These are phyloP conservation scores for Scleromitrula shiraiana DNA, from an alignment of 2,329 filamentous ascomycete genomes.

Conservation along the genomic window DNA sequence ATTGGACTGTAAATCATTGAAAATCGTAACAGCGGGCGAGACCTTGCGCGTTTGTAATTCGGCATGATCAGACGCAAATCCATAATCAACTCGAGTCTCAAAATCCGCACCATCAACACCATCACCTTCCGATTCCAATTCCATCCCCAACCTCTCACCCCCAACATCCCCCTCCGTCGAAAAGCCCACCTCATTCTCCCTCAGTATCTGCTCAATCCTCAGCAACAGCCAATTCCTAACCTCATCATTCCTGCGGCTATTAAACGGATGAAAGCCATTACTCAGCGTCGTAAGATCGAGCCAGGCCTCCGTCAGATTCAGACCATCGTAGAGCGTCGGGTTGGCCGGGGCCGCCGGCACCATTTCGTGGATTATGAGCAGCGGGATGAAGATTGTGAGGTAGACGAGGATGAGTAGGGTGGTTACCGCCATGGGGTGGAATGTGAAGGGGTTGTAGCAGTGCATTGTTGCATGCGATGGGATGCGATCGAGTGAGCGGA, in stretches of 20 bases:
- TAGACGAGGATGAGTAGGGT: constrained; percentile 72
- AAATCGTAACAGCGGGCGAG: constrained; percentile 50
- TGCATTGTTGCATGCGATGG: too few species aligned
- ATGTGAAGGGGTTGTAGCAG: constrained; percentile 55
- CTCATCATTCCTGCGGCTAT: constrained; percentile 73
- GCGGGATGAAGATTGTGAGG: constrained; percentile 63
- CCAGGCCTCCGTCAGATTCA: constrained; percentile 85
- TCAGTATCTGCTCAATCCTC: constrained; percentile 63
- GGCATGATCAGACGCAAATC: constrained; percentile 9
- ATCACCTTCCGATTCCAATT: too few species aligned
- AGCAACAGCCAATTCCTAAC: constrained; percentile 68
- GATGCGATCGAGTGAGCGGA: too few species aligned
- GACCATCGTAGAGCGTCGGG: constrained; percentile 47
- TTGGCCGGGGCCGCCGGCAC: constrained; percentile 59
- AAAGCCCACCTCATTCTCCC: constrained; percentile 48
- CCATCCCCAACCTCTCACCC: too few species aligned
- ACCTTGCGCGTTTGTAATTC: constrained; percentile 12
- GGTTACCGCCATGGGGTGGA: constrained; percentile 73
- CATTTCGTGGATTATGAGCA: constrained; percentile 66
- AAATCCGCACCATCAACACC: not conserved
- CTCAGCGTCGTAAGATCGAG: constrained; percentile 70
- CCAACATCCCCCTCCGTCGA: constrained; percentile 30
- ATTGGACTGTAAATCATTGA: constrained; percentile 74
- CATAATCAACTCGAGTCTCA: not conserved
- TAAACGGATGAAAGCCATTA: constrained; percentile 76